These are phyloP conservation scores for Fusarium multiceps DNA, from an alignment of 2,329 filamentous ascomycete genomes.

Conservation along the genomic window DNA sequence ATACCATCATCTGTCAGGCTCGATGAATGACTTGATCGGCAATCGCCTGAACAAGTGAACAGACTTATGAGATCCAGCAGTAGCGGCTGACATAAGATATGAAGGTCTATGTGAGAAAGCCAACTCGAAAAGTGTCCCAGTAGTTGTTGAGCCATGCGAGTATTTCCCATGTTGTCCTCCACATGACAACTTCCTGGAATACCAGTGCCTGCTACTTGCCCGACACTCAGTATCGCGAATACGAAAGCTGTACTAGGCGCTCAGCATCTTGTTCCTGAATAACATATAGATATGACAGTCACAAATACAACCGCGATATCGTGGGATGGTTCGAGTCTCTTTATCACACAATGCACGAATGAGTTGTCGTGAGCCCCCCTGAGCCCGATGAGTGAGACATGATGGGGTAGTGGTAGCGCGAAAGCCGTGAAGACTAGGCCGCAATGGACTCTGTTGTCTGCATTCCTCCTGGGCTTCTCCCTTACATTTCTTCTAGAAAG, in stretches of 20 bases:
- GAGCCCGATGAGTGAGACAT: background rate
- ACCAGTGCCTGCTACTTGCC: background rate
- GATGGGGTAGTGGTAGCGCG: background rate
- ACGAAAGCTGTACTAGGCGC: background rate
- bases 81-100: background rate
- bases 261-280: background rate
- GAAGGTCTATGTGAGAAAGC: background rate
- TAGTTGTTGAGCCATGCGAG: background rate
- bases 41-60: background rate
- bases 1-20: background rate
- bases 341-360: background rate
- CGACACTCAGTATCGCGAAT: background rate
- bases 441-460: background rate
- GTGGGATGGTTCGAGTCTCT: background rate
- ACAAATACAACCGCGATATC: background rate
- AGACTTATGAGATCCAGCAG: background rate
- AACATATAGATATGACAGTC: no score
- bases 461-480: background rate
- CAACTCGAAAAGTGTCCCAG: background rate
- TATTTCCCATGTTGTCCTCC: background rate
- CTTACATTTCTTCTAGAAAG: background rate
- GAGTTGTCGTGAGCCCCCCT: background rate
- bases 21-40: background rate
- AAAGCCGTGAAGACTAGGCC: background rate
- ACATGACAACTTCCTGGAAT: background rate